A percentile compares a stretch with the other conserved stretches of the same genome.
phyloP scores from a whole-genome alignment of 73 alveolate species.

The Tetrahymena elliotti region DNA sequence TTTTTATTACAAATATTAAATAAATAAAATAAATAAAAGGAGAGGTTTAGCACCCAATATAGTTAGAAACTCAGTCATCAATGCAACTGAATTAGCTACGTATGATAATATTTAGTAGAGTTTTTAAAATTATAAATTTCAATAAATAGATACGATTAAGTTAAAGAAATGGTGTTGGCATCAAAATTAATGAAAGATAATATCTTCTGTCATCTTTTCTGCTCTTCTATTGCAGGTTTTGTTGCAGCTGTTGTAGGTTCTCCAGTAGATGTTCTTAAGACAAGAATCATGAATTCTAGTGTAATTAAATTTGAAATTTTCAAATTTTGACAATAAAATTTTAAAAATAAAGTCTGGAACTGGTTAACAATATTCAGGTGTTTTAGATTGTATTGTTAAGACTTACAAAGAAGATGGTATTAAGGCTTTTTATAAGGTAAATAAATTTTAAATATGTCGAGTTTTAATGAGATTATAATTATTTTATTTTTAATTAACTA shows the following conservation, averaged over 20 bases:
- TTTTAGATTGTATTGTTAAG: conserved; percentile 26
- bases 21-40: conserved; percentile 55
- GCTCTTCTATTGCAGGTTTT: conserved; percentile 57
- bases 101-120: too few species aligned
- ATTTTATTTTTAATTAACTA: background rate
- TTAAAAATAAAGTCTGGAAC: background rate
- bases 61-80: conserved; percentile 54
- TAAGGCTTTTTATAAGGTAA: conserved; percentile 45
- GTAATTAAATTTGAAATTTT: conserved; percentile 3
- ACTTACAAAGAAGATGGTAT: conserved; percentile 49
- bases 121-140: too few species aligned
- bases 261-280: conserved; percentile 58
- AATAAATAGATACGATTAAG: conserved; percentile 42
- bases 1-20: background rate
- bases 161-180: conserved; percentile 45
- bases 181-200: conserved; percentile 42
- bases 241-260: conserved; percentile 57
- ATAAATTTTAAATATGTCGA: background rate
- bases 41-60: conserved; percentile 52
- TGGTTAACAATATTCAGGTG: conserved; percentile 9
- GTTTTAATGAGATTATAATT: background rate
- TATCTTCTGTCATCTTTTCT: conserved; percentile 36
- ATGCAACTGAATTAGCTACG: conserved; percentile 63
- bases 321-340: background rate
- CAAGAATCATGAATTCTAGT: conserved; percentile 54